These are phyloP conservation scores for Globisporangium carolinianum DNA, from an alignment of 352 stramenopile species.

Conservation along the genomic window DNA sequence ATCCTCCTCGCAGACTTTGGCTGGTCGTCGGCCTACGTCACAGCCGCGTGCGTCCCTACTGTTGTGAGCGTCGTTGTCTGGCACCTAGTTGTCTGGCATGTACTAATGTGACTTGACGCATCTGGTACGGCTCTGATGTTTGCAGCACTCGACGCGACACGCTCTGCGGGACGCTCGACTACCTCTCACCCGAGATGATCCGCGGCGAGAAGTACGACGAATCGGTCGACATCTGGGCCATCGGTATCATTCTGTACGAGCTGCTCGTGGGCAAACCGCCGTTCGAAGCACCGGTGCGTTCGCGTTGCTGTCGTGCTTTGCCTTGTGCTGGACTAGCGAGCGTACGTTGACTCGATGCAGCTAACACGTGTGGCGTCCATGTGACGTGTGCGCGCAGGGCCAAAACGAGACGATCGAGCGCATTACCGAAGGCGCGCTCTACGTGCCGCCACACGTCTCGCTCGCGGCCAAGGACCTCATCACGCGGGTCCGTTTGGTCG, in stretches of 20 bases:
- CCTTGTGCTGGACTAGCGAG: background rate
- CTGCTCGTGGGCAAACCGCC: conserved; percentile 95
- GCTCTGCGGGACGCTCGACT: conserved; percentile 98
- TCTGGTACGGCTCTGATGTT: too few relatives aligned
- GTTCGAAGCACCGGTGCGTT: conserved; percentile 91
- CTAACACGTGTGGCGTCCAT: too few relatives aligned
- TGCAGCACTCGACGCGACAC: conserved; percentile 90
- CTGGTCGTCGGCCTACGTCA: conserved; percentile 92
- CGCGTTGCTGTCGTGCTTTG: background rate
- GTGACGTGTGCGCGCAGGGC: conserved; percentile 32
- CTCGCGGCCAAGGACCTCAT: conserved; percentile 70
- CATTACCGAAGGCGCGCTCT: conserved; percentile 85
- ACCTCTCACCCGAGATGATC: conserved; percentile 99
- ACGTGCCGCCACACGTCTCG: conserved; percentile 65
- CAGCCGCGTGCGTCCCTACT: conserved; percentile 35
- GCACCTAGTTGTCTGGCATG: too few relatives aligned
- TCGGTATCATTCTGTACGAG: conserved; percentile 98
- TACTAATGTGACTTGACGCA: too few relatives aligned
- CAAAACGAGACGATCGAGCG: conserved; percentile 94
- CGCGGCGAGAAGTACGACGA: conserved; percentile 97
- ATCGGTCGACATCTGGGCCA: conserved; percentile 98
- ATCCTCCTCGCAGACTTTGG: conserved; percentile 99
- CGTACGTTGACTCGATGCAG: background rate
- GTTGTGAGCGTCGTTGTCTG: too few relatives aligned
- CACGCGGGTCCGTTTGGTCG: conserved; percentile 26